Conservation (phyloP, 2,329 filamentous ascomycete species). For the Plenodomus lindquistii region DNA sequence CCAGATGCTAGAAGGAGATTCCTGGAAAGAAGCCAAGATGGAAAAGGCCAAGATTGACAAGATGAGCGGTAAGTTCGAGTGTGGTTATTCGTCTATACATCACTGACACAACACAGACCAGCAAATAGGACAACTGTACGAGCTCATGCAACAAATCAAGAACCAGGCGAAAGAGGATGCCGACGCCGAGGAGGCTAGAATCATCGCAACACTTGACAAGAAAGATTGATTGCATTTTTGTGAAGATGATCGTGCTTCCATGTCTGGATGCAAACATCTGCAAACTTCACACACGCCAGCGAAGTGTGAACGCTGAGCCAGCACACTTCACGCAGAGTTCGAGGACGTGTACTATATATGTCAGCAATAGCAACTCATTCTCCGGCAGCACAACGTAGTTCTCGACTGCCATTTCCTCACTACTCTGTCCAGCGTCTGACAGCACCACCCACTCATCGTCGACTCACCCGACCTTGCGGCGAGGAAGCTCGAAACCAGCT, state of each 20-base stretch:
- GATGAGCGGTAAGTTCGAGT: slow-evolving; percentile 75
- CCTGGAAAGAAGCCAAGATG: slow-evolving; percentile 82
- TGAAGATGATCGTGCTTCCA: slow-evolving; percentile 10
- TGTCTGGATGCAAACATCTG: slow-evolving; percentile 13
- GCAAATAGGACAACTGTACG: slow-evolving; percentile 90
- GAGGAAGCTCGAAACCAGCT: neutral
- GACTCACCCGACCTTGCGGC: neutral
- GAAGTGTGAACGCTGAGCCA: slow-evolving; percentile 8
- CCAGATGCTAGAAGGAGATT: slow-evolving; percentile 84
- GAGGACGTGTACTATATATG: slow-evolving; percentile 24
- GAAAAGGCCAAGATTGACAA: slow-evolving; percentile 84
- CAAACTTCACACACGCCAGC: slow-evolving; percentile 11
- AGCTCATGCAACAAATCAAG: slow-evolving; percentile 83
- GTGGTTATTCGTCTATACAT: neutral
- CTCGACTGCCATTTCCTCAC: slow-evolving; percentile 2
- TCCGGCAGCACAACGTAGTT: slow-evolving; percentile 3
- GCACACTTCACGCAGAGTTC: slow-evolving; percentile 11
- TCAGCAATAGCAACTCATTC: slow-evolving; percentile 13
- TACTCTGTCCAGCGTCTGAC: neutral
- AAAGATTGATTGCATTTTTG: slow-evolving; percentile 25
- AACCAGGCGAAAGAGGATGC: slow-evolving; percentile 55
- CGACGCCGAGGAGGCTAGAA: slow-evolving; percentile 35
- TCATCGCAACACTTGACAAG: slow-evolving; percentile 37
- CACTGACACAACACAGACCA: slow-evolving; percentile 64
- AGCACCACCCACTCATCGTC: neutral